phyloP scores from a whole-genome alignment of 164 flowering plant genomes.

The Cinnamomum micranthum region DNA sequence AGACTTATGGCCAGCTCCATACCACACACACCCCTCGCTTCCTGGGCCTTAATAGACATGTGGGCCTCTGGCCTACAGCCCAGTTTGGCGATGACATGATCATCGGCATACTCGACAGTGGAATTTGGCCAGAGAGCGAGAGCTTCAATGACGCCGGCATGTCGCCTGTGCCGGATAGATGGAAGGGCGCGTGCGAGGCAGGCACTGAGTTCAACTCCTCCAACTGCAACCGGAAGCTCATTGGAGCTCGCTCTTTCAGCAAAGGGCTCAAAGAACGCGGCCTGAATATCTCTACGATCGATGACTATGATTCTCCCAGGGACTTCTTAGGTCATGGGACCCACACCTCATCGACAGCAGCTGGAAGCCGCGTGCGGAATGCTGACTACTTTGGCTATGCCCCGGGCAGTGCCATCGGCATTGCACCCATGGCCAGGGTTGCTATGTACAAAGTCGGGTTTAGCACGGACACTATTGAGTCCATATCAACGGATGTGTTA shows the following conservation, averaged over 20 bases:
- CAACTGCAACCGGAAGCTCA: conserved; percentile 18
- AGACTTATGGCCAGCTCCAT: conserved; percentile 11
- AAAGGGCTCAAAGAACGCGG: background rate
- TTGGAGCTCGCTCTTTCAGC: conserved; percentile 20
- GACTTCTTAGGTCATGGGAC: conserved; percentile 90
- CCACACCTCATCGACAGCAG: conserved; percentile 83
- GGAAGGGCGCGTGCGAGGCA: conserved; percentile 10
- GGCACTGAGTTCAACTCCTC: conserved; percentile 17
- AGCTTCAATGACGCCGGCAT: conserved; percentile 3
- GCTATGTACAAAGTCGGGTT: conserved; percentile 16
- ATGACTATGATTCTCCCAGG: conserved; percentile 37
- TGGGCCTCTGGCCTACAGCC: conserved; percentile 10
- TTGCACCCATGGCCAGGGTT: conserved; percentile 13
- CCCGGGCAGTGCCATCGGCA: background rate
- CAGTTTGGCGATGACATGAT: conserved; percentile 11
- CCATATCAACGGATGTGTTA: conserved; percentile 2
- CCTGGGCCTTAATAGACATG: conserved; percentile 9
- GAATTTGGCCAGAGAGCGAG: conserved; percentile 12
- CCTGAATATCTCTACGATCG: background rate
- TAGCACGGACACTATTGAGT: background rate
- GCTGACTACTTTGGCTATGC: conserved; percentile 75
- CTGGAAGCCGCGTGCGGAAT: conserved; percentile 46
- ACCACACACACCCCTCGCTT: conserved; percentile 14
- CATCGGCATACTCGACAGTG: conserved; percentile 12
- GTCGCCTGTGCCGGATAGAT: conserved; percentile 5